Evolutionary conservation across 83 land plant species (phyloP).

Genomic region (Picea abies): DNA sequence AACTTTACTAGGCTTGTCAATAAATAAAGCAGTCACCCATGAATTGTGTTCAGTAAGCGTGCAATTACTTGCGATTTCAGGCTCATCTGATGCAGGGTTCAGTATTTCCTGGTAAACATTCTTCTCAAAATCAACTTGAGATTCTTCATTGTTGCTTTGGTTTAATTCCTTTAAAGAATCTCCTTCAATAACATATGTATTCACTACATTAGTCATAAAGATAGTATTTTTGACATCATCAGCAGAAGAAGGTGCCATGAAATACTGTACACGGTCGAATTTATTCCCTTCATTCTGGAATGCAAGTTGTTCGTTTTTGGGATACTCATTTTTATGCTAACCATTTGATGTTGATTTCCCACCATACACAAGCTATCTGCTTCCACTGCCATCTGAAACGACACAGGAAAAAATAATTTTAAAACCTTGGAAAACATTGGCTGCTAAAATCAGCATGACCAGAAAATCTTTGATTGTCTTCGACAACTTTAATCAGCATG

Average conservation of each 20-base stretch:
- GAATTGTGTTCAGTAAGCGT: too few relatives aligned
- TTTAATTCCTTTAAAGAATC: not conserved
- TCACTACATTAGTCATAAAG: not conserved
- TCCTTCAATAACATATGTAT: not conserved
- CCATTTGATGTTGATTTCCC: too few relatives aligned
- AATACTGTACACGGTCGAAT: not conserved
- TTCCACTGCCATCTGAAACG: too few relatives aligned
- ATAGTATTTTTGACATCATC: constrained; percentile 9
- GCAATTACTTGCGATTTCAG: not conserved
- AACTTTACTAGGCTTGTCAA: too few relatives aligned
- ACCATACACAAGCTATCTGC: too few relatives aligned
- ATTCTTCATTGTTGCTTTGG: not conserved
- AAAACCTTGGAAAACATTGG: too few relatives aligned
- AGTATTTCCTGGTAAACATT: not conserved
- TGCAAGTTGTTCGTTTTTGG: not conserved
- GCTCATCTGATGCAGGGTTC: not conserved
- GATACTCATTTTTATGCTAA: too few relatives aligned
- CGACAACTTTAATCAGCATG: too few relatives aligned
- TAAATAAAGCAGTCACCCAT: too few relatives aligned
- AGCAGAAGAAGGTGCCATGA: not conserved
- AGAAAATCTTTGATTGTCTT: too few relatives aligned
- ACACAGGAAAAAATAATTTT: too few relatives aligned
- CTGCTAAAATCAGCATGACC: too few relatives aligned
- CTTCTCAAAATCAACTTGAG: not conserved
- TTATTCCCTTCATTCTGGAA: not conserved